Percentiles rank a stretch among this genome's conserved stretches.
Conservation (phyloP, 2,329 filamentous ascomycete genomes). For the Ceratocystis colombiana region DNA sequence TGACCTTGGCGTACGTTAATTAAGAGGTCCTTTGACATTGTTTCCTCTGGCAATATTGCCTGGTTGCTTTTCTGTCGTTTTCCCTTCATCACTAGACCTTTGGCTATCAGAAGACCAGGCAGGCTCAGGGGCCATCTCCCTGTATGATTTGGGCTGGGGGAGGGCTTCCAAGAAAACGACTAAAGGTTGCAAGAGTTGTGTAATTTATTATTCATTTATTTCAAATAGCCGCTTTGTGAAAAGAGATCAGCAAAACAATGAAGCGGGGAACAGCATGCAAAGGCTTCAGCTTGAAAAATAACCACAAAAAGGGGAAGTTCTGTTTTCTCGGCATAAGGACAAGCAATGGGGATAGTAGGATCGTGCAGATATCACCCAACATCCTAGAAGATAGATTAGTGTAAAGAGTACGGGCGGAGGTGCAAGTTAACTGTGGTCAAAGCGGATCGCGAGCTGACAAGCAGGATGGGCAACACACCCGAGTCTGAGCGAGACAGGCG, state of each 20-base stretch:
- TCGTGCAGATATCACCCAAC: not conserved
- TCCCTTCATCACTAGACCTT: too few relatives aligned
- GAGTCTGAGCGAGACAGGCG: not conserved
- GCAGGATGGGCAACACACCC: not conserved
- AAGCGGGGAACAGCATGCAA: not conserved
- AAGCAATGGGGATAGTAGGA: not conserved
- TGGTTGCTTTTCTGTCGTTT: too few relatives aligned
- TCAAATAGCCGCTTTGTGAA: not conserved
- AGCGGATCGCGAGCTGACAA: not conserved
- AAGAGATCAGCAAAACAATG: conserved; percentile 9
- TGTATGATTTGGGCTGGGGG: too few relatives aligned
- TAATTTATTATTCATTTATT: too few relatives aligned
- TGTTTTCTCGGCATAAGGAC: conserved; percentile 2
- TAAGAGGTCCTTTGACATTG: too few relatives aligned
- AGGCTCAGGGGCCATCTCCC: too few relatives aligned
- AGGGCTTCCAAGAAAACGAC: too few relatives aligned
- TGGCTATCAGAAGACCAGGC: too few relatives aligned
- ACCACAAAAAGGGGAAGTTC: not conserved
- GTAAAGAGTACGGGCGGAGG: not conserved
- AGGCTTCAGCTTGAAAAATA: not conserved
- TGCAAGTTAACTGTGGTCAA: conserved; percentile 5
- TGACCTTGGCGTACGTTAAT: too few relatives aligned
- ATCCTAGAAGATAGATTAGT: not conserved
- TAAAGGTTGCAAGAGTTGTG: too few relatives aligned
- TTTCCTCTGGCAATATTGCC: too few relatives aligned